A percentile compares a stretch with the other conserved stretches of the same genome.
Evolutionary conservation across 1,284 basidiomycete genomes (phyloP).

Genomic region (Mycosarcoma mackinlayi): DNA sequence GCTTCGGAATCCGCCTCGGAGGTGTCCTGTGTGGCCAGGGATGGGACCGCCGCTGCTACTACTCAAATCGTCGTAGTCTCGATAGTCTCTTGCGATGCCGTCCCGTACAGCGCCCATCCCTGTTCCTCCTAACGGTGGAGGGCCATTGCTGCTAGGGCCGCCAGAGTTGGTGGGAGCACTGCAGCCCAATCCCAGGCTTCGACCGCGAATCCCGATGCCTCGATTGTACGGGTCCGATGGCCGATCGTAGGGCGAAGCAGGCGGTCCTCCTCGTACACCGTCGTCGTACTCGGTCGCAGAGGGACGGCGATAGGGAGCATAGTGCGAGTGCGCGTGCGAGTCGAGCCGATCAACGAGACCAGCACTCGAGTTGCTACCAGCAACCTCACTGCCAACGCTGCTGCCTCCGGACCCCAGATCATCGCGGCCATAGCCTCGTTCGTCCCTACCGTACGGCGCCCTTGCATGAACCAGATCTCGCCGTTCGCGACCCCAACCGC

Average conservation of each 20-base stretch:
- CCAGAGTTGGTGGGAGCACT: neutral
- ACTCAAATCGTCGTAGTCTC: conserved; percentile 22
- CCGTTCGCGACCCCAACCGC: conserved; percentile 26
- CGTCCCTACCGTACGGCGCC: conserved; percentile 7
- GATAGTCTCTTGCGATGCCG: conserved; percentile 4
- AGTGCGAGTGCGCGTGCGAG: conserved; percentile 3
- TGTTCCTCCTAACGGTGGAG: neutral
- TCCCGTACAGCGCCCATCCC: neutral
- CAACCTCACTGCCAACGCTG: conserved; percentile 5
- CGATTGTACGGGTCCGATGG: conserved; percentile 28
- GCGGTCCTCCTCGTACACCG: neutral
- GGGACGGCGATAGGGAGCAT: conserved; percentile 22
- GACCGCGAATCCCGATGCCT: conserved; percentile 25
- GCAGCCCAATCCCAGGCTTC: conserved; percentile 13
- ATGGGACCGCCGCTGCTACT: neutral
- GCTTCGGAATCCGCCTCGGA: conserved; percentile 10
- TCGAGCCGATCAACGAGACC: conserved; percentile 19
- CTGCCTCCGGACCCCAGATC: conserved; percentile 10
- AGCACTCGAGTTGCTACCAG: neutral
- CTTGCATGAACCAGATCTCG: conserved; percentile 5
- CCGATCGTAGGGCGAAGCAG: conserved; percentile 24
- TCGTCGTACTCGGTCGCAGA: conserved; percentile 38
- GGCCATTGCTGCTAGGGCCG: neutral
- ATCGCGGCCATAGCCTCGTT: conserved; percentile 8
- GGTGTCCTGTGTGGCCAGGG: neutral